Evolutionary conservation across 2,329 filamentous ascomycete genomes (phyloP).

Genomic region (Lomentospora prolificans): DNA sequence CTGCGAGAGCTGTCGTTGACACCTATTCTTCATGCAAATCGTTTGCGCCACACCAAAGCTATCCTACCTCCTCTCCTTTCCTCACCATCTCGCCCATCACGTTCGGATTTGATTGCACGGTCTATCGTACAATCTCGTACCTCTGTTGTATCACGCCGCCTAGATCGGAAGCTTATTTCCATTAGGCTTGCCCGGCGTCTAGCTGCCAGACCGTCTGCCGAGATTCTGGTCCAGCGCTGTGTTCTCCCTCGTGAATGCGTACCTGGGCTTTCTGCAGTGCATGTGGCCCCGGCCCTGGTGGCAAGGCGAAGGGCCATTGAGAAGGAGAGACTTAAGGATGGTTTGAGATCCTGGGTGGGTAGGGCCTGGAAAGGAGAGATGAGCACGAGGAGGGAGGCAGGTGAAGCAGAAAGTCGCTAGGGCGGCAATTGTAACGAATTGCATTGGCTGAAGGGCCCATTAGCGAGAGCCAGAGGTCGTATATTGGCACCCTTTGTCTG

Average conservation of each 20-base stretch:
- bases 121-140: conserved; percentile 60
- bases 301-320: conserved; percentile 54
- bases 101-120: conserved; percentile 51
- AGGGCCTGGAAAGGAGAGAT: conserved; percentile 46
- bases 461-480: not conserved
- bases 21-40: conserved; percentile 54
- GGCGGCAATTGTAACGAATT: not conserved
- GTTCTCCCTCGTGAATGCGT: conserved; percentile 59
- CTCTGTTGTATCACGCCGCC: conserved; percentile 51
- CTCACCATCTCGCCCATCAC: conserved; percentile 46
- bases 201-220: conserved; percentile 47
- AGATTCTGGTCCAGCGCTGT: conserved; percentile 50
- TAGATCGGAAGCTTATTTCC: conserved; percentile 53
- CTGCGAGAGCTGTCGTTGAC: conserved; percentile 52
- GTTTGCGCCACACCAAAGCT: conserved; percentile 46
- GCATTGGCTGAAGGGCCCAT: too few relatives aligned
- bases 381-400: conserved; percentile 33
- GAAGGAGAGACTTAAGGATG: conserved; percentile 58
- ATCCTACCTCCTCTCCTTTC: conserved; percentile 46
- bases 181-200: conserved; percentile 56
- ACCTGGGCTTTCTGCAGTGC: conserved; percentile 28
- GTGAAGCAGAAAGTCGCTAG: not conserved
- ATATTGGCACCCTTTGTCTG: not conserved
- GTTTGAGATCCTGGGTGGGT: conserved; percentile 54
- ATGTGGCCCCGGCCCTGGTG: conserved; percentile 51